Evolutionary conservation across 495 filamentous ascomycete species (phyloP), one percentile per base, ranked within the genome.

Genomic region (Platismatia glauca): DNA sequence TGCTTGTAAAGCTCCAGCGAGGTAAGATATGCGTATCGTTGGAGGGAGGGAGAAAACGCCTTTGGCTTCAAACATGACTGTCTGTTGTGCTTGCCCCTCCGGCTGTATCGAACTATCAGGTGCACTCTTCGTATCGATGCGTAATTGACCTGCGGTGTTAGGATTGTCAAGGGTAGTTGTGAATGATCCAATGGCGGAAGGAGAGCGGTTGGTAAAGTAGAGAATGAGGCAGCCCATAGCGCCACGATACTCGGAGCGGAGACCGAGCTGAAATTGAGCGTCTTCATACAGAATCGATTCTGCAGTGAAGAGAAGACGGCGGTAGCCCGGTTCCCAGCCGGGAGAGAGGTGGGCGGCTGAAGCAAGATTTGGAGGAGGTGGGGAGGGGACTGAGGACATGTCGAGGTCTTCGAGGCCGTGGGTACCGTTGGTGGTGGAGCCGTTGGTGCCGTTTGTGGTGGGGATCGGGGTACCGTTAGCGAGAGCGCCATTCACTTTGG

Each of bases 211-310:
- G 44, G 87, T 88, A 71, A 97, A 93, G 74, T 97, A 97, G 57
- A 97, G 76, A 69, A 97, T 97, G 48, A 99, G 79, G 64, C 93
- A 96, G 57, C 94, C 95, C 80, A 96, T 87, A 66, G 95, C 88
- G 22, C 83, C 89, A 61, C 95, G 89, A 71, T 96, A 99, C 73
- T 99, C 95, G 7, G 90, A 90, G 8, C 95, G 88, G 55, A 97
- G 74, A 38, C 94, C 95, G 43, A 99, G 81, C 70, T 97, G 92
- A 58, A 99, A 84, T 74, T 99, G 95, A 0, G 83, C 86, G 70
- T 99, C 95, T 74, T 97, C 91, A 70, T 95, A 97, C 2, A 99
- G 82, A 13, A 97, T 81, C 41, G 94, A 95, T 72, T 97, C 91
- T 1, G 86, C 73, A 20, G 79, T 78, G 66, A 95, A 84, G 55